phyloP scores from a whole-genome alignment of 805 yeast species.

The Metschnikowia henanensis region DNA sequence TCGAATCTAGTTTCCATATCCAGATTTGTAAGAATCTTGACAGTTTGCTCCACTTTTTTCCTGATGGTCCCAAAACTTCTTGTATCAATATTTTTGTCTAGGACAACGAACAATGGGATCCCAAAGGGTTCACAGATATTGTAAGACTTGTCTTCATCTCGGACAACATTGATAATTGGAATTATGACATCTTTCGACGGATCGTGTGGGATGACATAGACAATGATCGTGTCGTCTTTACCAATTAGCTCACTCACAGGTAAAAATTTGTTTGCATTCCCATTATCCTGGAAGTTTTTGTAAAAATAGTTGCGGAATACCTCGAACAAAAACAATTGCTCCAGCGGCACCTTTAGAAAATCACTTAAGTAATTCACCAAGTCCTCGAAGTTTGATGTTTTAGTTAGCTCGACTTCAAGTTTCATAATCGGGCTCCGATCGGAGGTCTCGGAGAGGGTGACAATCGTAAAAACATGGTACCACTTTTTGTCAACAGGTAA shows the following conservation, averaged over 20 bases:
- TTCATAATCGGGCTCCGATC: constrained; percentile 41
- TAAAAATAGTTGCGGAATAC: constrained; percentile 67
- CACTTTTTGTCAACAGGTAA: constrained; percentile 76
- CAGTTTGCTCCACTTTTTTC: constrained; percentile 49
- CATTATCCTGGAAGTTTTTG: constrained; percentile 63
- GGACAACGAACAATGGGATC: constrained; percentile 69
- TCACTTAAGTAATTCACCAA: constrained; percentile 60
- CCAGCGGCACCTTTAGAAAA: constrained; percentile 34
- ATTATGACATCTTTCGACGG: constrained; percentile 42
- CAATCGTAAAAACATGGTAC: constrained; percentile 61
- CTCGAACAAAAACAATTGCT: constrained; percentile 32
- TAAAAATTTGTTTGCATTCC: constrained; percentile 50
- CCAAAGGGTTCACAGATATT: constrained; percentile 58
- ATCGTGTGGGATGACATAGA: constrained; percentile 57
- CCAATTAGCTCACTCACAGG: constrained; percentile 70
- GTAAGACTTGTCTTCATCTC: constrained; percentile 36
- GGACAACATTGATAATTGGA: constrained; percentile 55
- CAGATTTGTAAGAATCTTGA: constrained; percentile 24
- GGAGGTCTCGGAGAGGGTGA: constrained; percentile 45
- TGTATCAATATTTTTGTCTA: constrained; percentile 49
- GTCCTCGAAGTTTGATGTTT: constrained; percentile 62
- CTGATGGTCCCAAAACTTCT: constrained; percentile 58
- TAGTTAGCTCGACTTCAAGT: constrained; percentile 72
- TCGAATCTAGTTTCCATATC: constrained; percentile 26
- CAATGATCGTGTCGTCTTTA: constrained; percentile 59